Evolutionary conservation across 768 basidiomycete genomes (phyloP), one percentile per base, ranked within the genome.

Genomic region (Collybiopsis confluens): DNA sequence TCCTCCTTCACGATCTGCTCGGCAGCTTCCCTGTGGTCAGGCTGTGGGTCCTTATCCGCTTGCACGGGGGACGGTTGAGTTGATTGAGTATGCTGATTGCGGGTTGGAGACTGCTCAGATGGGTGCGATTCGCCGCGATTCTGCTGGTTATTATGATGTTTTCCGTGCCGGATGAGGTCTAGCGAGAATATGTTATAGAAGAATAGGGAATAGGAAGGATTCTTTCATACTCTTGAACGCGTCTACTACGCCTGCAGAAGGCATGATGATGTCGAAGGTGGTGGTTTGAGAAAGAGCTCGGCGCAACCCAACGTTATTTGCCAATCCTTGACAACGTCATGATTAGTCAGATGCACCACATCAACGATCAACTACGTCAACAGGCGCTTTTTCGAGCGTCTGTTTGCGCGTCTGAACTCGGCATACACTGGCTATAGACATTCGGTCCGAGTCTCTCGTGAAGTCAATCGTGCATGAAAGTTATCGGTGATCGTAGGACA

Each of bases 141-240:
- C 51, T n/a, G n/a, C n/a, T 61, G 71, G 63, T 69, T 61, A 53
- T 66, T 61, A 62, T 75, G 74, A 64, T 89, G 79, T 64, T 86
- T 87, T 64, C 89, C 88, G 72, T 90, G 89, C 65, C 90, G 81
- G 55, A 92, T 88, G 55, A 92, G 83, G 73, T 87, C 90, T 90
- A 47, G n/a, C 58, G 42, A 52, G 30, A 42, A 56, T 44, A 27
- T 48, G 49, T 54, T 21, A 37, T n/a, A 48, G 47, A 52, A 55
- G 58, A 48, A 63, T 59, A 61, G 55, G 36, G 36, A 43, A 52
- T 28, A 53, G 36, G 27, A 58, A 58, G 40, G 51, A 52, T 43
- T 56, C 30, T 53, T 37, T 54, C 77, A 37, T 66, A 92, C 91
- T 93, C 77, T 92, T 94, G 75, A 94, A 90, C 20, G 88, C 87